Evolutionary conservation across 495 filamentous ascomycete species (phyloP), one percentile per base, ranked within the genome.

Genomic region (Daldinia childiae): DNA sequence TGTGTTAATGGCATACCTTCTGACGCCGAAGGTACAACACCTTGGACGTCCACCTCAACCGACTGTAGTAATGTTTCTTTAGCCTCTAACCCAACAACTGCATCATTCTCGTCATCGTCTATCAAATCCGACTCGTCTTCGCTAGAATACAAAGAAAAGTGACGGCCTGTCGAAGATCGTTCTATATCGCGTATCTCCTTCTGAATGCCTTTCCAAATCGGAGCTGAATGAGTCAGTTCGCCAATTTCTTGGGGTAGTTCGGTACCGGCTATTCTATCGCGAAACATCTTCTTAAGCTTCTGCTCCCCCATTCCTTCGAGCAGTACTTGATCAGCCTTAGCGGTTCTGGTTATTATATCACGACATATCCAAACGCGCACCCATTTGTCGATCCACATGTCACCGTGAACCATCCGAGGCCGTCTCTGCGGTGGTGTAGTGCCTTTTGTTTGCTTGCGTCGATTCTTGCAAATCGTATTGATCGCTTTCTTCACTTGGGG

Each of bases 381-480:
- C 68, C 68, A 71, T 52, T 50, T 29, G 19, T 71, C 58, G n/a
- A 71, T 62, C 68, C 68, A 71, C 24, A 9, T 62, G 29, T 66
- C 68, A 26, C 66, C 41, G 26, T 62, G 17, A 1, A 26, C 50
- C 62, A 55, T 56, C n/a, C 32, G 27, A 51, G 62, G 5, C 6
- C 68, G 57, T 36, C 56, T 66, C 32, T 27, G 15, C 12, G 62
- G 62, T 9, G 58, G 57, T 8, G 27, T 29, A 1, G 39, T 62
- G 45, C 62, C 68, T 41, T 66, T 39, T 19, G 58, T 71, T 9
- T 58, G 52, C 19, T 54, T 62, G 29, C 68, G 62, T 9, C 68
- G 62, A 62, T 66, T 66, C 21, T 39, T 66, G 12, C 68, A 66
- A 3, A 57, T 66, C 19, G 45, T 62, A 6, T 52, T 71, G 8